Base-by-base conservation (phyloP, 202 grass and related monocot species). In the Carex sylvatica region DNA sequence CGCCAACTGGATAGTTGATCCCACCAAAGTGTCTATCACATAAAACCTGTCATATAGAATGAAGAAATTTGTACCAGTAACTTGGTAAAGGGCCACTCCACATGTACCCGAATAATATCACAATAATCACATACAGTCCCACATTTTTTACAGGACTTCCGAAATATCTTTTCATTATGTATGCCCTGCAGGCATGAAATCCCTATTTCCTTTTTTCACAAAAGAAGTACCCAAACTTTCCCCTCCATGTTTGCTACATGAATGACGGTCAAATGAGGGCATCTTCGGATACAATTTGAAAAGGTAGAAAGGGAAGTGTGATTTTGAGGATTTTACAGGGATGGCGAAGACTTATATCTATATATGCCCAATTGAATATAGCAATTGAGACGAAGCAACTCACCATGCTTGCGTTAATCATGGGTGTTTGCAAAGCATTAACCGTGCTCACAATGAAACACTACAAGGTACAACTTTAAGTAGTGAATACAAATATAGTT, bases 381-480 rank as follows among this genome's bases (percentile, higher is more conserved):
- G 24, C 24, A 76, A 2, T 76, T 56, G 51, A 76, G 51, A 56
- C 70, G 74, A 74, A 68, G 11, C n/a, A 78, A 85, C 87, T 90
- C 83, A 98, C 95, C 95, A 94, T 94, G 88, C 92, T 93, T 83
- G 95, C 92, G 85, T 98, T 98, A 83, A 98, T 98, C 92, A 98
- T 94, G 70, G 95, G 95, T 60, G 90, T 95, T 85, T 94, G 89
- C 85, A 95, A 89, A 61, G 95, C 92, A 88, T 93, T 95, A 60
- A 95, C 90, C 70, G 92, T 98, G 90, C 92, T 98, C 85, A 98
- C 90, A 70, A 98, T 94, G 87, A 98, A 98, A 88, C 95, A 98
- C 95, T 98, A 70, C 80, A 93, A 73, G 76, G 65, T 78, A 70
- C 1, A 28, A 69, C 26, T 70, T 55, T 68, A 79, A 47, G 76